A percentile compares a stretch with the other conserved stretches of the same genome.
Evolutionary conservation across 306 rosid species (phyloP).

Genomic region (Spatholobus suberectus): DNA sequence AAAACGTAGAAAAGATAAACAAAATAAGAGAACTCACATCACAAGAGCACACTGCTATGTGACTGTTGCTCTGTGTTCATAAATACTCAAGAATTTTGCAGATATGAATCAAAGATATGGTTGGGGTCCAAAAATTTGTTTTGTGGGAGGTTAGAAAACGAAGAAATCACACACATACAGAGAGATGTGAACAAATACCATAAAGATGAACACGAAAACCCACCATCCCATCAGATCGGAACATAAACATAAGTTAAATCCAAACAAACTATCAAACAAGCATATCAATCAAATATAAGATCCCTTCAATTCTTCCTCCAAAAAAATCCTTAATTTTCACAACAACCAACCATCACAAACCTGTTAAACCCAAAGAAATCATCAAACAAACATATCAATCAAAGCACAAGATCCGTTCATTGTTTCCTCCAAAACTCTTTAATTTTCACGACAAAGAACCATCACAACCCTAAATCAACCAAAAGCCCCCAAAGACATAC

Average conservation of each 20-base stretch:
- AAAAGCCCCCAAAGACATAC: constrained; percentile 30
- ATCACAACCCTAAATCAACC: constrained; percentile 34
- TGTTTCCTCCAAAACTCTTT: neutral
- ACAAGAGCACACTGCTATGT: neutral
- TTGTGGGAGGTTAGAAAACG: neutral
- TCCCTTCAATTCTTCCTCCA: neutral
- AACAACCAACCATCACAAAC: constrained; percentile 1
- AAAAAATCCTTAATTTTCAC: constrained; percentile 10
- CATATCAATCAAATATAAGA: constrained; percentile 24
- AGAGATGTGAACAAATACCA: neutral
- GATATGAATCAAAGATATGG: neutral
- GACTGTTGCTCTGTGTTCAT: neutral
- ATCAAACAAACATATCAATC: neutral
- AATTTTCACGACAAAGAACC: constrained; percentile 5
- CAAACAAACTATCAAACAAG: constrained; percentile 8
- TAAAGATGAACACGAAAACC: constrained; percentile 12
- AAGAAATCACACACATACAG: neutral
- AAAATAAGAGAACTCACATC: neutral
- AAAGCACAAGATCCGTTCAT: constrained; percentile 35
- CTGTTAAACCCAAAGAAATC: constrained; percentile 11
- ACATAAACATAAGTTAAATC: neutral
- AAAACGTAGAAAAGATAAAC: neutral
- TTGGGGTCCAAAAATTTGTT: neutral
- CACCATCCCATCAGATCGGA: constrained; percentile 39
- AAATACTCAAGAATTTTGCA: neutral